A percentile compares a stretch with the other conserved stretches of the same genome.
Conservation (phyloP, 495 filamentous ascomycete genomes). For the Hyaloscypha variabilis region DNA sequence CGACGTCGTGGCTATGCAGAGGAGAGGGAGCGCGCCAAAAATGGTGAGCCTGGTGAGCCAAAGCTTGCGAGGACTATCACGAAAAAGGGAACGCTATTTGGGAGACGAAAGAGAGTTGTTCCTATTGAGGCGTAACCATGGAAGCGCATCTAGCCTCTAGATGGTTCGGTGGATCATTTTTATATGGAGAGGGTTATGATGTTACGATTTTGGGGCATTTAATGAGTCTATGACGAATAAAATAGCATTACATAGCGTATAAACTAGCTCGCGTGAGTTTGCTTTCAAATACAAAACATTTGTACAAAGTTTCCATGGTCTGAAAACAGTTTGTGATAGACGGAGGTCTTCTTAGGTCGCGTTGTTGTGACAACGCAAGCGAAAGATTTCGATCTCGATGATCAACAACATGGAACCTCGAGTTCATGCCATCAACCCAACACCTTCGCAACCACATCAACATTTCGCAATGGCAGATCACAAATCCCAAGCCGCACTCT, state of each 20-base stretch:
- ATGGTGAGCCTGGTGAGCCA: slow-evolving; percentile 4
- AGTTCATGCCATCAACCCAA: slow-evolving; percentile 11
- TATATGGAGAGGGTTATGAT: not conserved
- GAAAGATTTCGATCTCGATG: not conserved
- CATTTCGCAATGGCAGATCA: slow-evolving; percentile 22
- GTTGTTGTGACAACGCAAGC: slow-evolving; percentile 17
- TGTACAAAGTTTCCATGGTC: not conserved
- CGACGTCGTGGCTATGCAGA: slow-evolving; percentile 50
- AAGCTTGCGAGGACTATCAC: not conserved
- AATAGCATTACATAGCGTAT: slow-evolving; percentile 7
- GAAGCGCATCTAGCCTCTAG: not conserved
- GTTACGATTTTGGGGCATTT: slow-evolving; percentile 3
- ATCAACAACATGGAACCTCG: slow-evolving; percentile 2
- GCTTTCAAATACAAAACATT: not conserved
- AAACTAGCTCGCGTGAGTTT: not conserved
- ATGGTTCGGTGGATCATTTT: not conserved
- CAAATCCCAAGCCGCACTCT: slow-evolving; percentile 54
- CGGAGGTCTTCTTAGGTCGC: not conserved
- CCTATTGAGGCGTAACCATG: not conserved
- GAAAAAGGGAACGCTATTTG: slow-evolving; percentile 20
- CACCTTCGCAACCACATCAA: not conserved
- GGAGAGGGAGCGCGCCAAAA: slow-evolving; percentile 34
- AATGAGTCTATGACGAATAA: slow-evolving; percentile 6
- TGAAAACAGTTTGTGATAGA: not conserved
- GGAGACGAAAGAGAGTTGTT: slow-evolving; percentile 16